phyloP scores from a whole-genome alignment of 2,329 filamentous ascomycete genomes.

The Cordyceps militaris region DNA sequence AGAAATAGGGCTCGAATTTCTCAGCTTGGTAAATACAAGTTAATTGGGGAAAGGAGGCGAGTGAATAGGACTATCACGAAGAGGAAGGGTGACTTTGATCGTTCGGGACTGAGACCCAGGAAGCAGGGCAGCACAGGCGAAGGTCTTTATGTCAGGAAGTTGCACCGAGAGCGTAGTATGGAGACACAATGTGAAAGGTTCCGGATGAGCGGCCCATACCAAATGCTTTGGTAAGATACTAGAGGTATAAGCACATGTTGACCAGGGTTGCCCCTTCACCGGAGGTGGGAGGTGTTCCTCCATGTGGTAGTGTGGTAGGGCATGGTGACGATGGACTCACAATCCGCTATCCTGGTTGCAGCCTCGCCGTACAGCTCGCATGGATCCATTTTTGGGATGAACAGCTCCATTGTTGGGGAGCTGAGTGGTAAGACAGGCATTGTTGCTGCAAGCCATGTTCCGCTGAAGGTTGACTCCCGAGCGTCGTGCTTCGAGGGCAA shows the following conservation, averaged over 20 bases:
- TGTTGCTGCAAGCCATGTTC: neutral
- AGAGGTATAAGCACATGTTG: constrained; percentile 11
- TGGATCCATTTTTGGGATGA: constrained; percentile 1
- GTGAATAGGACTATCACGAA: constrained; percentile 6
- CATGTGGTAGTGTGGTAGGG: constrained; percentile 9
- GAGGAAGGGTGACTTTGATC: constrained; percentile 11
- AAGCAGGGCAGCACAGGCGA: neutral
- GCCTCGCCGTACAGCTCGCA: constrained; percentile 4
- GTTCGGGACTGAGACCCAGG: neutral
- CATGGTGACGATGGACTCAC: constrained; percentile 9
- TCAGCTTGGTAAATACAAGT: constrained; percentile 11
- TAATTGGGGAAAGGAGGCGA: neutral
- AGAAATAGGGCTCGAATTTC: constrained; percentile 14
- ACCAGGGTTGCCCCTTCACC: constrained; percentile 2
- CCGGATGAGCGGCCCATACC: constrained; percentile 13
- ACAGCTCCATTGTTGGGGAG: neutral
- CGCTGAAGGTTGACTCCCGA: neutral
- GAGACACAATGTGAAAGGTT: neutral
- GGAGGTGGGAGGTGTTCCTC: neutral
- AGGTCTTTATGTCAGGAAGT: constrained; percentile 13
- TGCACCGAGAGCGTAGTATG: neutral
- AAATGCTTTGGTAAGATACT: constrained; percentile 13
- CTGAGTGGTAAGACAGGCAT: constrained; percentile 6
- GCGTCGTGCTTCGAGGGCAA: neutral
- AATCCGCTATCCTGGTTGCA: constrained; percentile 5